Evolutionary conservation across 1,284 basidiomycete genomes (phyloP), one percentile per base, ranked within the genome.

Genomic region (Melampsora larici-populina): DNA sequence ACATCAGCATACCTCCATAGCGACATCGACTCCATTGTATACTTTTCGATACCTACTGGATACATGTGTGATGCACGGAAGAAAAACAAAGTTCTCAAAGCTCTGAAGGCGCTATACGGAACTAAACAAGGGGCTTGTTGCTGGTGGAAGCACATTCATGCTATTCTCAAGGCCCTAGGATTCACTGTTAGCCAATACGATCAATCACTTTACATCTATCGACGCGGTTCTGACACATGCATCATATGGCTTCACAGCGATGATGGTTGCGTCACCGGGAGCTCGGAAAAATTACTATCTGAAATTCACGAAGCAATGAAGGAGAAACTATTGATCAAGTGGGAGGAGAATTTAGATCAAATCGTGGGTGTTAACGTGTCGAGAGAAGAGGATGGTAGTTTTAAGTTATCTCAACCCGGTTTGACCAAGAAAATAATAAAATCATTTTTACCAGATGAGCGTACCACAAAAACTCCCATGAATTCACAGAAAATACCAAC

Each of bases 181-280:
- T 71, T 62, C n/a, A 17, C 1, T 2, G 21, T 33, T 1, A 62
- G 33, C 24, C 55, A 36, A 21, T n/a, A 63, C 13, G 29, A 71
- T n/a, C 70, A 71, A 26, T 62, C 33, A 5, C 18, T 49, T 4
- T 63, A 71, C 33, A 62, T 36, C 6, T 46, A 21, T 24, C 0
- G 33, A 4, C 2, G 26, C 4, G 31, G 31, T 18, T 18, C 31
- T 1, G 21, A 43, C 8, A 43, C 15, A 18, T 26, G 46, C n/a
- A 33, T 71, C 31, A 31, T 71, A 1, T 71, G 51, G 55, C 48
- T 71, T 24, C 70, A 71, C 43, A n/a, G 60, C 40, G 70, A 71
- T n/a, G 58, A 71, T 71, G 70, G 55, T 5, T 1, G 63, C 1
- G 4, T 73, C 2, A 51, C 29, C 9, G 62, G 60, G 6, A 65